These are phyloP conservation scores for Cyclospora cayetanensis DNA, from an alignment of 169 alveolate genomes.

Conservation along the genomic window DNA sequence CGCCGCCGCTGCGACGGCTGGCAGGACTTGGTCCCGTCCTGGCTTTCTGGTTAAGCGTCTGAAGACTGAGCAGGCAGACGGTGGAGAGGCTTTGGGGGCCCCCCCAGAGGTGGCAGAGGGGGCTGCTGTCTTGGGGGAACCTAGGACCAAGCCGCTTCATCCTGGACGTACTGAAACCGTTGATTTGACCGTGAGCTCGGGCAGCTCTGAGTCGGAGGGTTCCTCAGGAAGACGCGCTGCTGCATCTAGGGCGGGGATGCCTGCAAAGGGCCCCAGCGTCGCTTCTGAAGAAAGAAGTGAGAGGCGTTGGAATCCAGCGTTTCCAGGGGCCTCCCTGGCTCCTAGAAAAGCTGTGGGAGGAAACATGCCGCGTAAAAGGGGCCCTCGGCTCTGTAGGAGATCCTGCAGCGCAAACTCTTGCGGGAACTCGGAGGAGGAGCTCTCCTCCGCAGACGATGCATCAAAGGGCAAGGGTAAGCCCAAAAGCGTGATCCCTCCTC, in stretches of 20 bases:
- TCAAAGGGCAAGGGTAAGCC: too few species aligned
- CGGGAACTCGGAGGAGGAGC: too few species aligned
- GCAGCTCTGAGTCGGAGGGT: too few species aligned
- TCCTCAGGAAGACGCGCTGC: too few species aligned
- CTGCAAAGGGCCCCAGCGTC: background rate
- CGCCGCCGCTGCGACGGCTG: background rate
- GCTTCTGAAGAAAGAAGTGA: too few species aligned
- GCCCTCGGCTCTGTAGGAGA: background rate
- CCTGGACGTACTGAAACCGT: background rate
- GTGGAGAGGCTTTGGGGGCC: background rate
- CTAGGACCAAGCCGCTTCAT: background rate
- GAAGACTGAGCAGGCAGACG: background rate
- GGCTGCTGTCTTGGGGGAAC: too few species aligned
- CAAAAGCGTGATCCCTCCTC: too few species aligned
- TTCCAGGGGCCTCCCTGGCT: too few species aligned
- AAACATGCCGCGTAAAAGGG: background rate
- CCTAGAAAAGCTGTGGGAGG: too few species aligned
- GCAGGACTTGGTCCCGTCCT: background rate
- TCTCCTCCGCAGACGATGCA: too few species aligned
- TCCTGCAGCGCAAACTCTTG: too few species aligned
- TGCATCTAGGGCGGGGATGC: background rate
- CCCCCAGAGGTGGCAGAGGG: background rate
- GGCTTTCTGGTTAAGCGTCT: background rate
- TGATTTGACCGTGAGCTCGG: background rate
- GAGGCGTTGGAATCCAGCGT: too few species aligned